Evolutionary conservation across 805 yeast species (phyloP), one percentile per base, ranked within the genome.

Genomic region (Saccharomyces mikatae): DNA sequence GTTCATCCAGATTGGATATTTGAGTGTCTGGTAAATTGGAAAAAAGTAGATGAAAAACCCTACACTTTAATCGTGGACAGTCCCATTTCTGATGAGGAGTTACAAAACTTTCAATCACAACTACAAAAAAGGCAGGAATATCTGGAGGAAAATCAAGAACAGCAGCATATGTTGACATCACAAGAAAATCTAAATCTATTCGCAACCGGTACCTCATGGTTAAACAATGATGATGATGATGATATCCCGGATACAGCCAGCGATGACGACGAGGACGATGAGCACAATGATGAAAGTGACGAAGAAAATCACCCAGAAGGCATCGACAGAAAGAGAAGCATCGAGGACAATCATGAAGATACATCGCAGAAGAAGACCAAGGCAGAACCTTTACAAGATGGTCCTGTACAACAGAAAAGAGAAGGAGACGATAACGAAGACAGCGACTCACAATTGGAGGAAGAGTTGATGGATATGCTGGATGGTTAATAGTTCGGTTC

Each of bases 1-100:
- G 96, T 92, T 21, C 85, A 84, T 63, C 91, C 96, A 2, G 94
- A 88, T 63, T 92, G 99, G 99, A 71, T 92, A 2, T 91, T 91
- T 72, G 83, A 86, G 41, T 87, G 97, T 68, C 75, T 92, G 60
- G 83, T 90, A 6, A 71, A 78, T 27, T 92, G 98, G 98, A 74
- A 75, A 53, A 79, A 78, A 48, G 84, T 83, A 0, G 82, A 83
- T 17, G 94, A 86, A 58, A 74, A 67, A 2, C 81, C 79, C 3
- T 91, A 76, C 64, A 67, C 75, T 46, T 73, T 90, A 21, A 71
- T 76, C 5, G 78, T 80, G n/a, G 76, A 75, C 4, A 76, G 77
- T 22, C 78, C 77, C 1, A 76, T 74, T 41, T 67, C 77, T 21
- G 74, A 74, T 2, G 75, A 71, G 49, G 86, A 71, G 46, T 58